Evolutionary conservation across 225 moss, liverwort and hornwort species (phyloP).

Genomic region (Lunularia cruciata): DNA sequence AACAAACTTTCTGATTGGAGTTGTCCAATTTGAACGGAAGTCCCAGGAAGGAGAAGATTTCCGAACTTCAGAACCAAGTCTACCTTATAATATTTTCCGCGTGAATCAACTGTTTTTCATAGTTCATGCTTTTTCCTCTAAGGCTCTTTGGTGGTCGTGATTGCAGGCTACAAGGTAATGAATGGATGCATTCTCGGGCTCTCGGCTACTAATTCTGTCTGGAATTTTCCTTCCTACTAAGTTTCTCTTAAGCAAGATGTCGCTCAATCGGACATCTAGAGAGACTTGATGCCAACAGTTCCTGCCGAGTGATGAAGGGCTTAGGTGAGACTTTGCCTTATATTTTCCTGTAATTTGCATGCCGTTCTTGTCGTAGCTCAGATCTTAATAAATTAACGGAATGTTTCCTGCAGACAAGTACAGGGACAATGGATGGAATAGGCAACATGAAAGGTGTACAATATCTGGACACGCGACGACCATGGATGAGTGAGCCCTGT

Average conservation of each 20-base stretch:
- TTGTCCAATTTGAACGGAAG: too few species aligned
- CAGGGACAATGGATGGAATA: slow-evolving; percentile 24
- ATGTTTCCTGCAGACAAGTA: slow-evolving; percentile 6
- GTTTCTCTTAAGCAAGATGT: background rate
- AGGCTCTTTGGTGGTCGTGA: background rate
- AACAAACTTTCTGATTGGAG: too few species aligned
- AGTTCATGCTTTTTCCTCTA: background rate
- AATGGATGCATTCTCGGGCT: background rate
- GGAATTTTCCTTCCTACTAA: background rate
- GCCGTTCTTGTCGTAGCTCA: background rate
- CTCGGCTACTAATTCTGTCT: background rate
- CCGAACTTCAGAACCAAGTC: too few species aligned
- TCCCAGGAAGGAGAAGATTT: too few species aligned
- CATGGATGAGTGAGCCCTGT: slow-evolving; percentile 80
- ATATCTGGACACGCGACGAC: slow-evolving; percentile 75
- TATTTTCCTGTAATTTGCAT: background rate
- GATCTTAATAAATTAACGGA: background rate
- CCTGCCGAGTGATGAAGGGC: slow-evolving; percentile 8
- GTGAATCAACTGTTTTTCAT: too few species aligned
- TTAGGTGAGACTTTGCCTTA: slow-evolving; percentile 8
- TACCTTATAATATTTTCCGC: too few species aligned
- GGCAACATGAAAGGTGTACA: slow-evolving; percentile 43
- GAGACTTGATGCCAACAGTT: slow-evolving; percentile 2
- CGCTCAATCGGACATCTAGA: slow-evolving; percentile 9
- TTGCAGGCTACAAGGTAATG: slow-evolving; percentile 1